Base-by-base conservation (phyloP, 495 filamentous ascomycete genomes). In the Xylaria sp. region DNA sequence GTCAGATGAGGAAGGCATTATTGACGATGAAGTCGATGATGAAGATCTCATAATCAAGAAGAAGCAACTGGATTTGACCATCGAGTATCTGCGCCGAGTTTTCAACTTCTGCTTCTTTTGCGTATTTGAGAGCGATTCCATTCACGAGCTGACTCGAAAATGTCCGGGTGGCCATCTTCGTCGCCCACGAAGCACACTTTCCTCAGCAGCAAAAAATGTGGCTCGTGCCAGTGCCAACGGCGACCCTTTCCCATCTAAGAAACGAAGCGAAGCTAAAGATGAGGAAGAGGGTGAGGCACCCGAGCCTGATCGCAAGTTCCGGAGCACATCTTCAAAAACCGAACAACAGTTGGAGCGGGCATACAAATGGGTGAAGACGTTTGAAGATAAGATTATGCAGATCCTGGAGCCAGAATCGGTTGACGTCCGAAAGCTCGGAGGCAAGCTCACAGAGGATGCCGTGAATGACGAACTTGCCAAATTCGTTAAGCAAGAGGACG, bases 31-130 rank as follows among this genome's bases (percentile, higher is more conserved):
- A 68, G 87, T 90, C 35, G 94, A 97, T 74, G 93, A 96, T 75
- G 92, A 95, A 74, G 94, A 97, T 17, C 84, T 97, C n/a, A 77
- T 97, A 43, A 88, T 90, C 26, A 93, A 95, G 84, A 98, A 98
- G 83, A 99, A 99, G 88, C 94, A 93, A 75, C 87, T 99, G 46
- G 96, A 99, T 80, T 83, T 99, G 63, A 87, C 96, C 80, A 95
- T 99, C 44, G 96, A 99, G 80, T 99, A 99, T 79, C 87, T 99
- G 62, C 93, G 96, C 44, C 90, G 96, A 17, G 95, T 98, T 64
- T 96, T 95, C 88, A 97, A 95, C 79, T 98, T 98, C 83, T 99
- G 96, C 84, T 97, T 99, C 85, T 99, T 98, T 85, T 99, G 96
- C 81, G 96, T 99, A 33, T 98, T 98, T 76, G 97, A 98, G 80